Base-by-base conservation (phyloP, 2,329 filamentous ascomycete genomes). In the Zymoseptoria crescenta region DNA sequence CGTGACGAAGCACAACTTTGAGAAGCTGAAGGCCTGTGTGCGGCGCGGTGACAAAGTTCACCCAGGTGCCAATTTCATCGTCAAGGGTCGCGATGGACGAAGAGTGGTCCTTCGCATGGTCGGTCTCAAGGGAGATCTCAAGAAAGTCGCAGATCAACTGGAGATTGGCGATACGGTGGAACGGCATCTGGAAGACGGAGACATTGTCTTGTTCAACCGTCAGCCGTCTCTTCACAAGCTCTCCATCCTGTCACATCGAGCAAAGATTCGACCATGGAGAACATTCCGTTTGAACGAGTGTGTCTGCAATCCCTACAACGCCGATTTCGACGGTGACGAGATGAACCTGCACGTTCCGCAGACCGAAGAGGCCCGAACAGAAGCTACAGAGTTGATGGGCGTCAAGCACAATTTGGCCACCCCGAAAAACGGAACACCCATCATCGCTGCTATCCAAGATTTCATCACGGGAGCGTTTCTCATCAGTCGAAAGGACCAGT, bases 331-430 rank as follows among this genome's bases (percentile, higher is more conserved):
- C 69, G 94, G 94, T 61, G 94, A 99, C 68, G 94, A 99, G 74
- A 99, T 99, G 94, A 99, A 99, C 68, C 77, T 99, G 53, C 94
- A 99, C 75, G 92, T 99, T 16, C 94, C 94, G 1, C 94, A 99
- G 72, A 97, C 94, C 0, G 94, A 99, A 76, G 94, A 99, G 75
- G 93, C 94, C 9, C 84, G 94, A 59, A 90, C 93, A 2, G 94
- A 99, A 75, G 94, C 94, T 0, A 95, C 95, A 69, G 91, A 93
- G 66, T 78, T 99, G 53, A 99, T 99, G 94, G 94, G 94, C 49
- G 92, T 99, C 58, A 96, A 96, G 76, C 86, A 97, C 79, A 99
- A 99, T 72, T 76, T 99, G 59, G 88, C 88, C 3, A 99, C 94
- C 0, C 94, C 94, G 0, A 96, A 96, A 75, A 97, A 97, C 76